Base-by-base conservation (phyloP, 208 protist species). In the Leishmania tarentolae region DNA sequence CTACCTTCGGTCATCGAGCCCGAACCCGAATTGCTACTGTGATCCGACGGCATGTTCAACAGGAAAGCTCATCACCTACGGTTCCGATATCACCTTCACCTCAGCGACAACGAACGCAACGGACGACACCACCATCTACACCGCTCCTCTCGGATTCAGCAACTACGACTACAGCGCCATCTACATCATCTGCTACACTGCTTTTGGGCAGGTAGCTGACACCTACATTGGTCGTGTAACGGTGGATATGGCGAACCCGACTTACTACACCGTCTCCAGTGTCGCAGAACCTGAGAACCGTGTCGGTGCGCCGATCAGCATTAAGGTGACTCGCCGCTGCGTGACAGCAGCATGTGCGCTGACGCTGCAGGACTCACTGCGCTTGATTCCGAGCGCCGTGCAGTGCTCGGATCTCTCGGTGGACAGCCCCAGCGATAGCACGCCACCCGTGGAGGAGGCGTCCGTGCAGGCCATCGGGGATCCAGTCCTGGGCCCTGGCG, bases 111-210 rank as follows among this genome's bases (percentile, higher is more conserved):
- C 82, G 15, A 65, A 44, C 31, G 76, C 72, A 56, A 83, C 56
- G 46, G 78, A 76, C 5, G 79, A 89, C 15, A 77, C 77, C 24
- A 88, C 79, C 77, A 80, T 80, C 61, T 91, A 87, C 86, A 86
- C 76, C 70, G 84, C 82, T 40, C 79, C 87, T 3, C 79, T 78
- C 24, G 95, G 95, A 70, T 96, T 98, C 83, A 80, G 86, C 78
- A 96, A 97, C 84, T 94, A 96, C 81, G 81, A 85, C 85, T 91
- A 79, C 79, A 70, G 75, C 75, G 88, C 93, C 73, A 83, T 91
- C 61, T 98, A 96, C 80, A 75, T 94, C 17, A 87, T 95, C 31
- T 98, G 95, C 85, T 98, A 98, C 86, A 73, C 63, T 57, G 82
- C 56, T 15, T 84, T 79, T 28, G 76, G 86, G 40, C 73, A 83